Base-by-base conservation (phyloP, 345 rosid species). In the Eucalyptus sp. region DNA sequence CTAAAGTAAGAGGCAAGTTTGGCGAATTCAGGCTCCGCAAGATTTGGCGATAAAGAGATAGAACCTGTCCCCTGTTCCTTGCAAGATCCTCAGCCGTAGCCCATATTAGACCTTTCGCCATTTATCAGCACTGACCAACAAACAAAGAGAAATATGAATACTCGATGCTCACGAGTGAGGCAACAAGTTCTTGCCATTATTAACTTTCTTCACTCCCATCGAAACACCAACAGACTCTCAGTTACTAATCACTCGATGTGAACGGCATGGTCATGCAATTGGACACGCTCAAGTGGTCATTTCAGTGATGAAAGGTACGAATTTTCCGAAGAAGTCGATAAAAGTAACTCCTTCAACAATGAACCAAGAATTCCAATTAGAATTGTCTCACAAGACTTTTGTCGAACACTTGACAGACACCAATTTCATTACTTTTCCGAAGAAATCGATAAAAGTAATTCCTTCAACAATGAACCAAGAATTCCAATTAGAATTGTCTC, bases 21-120 rank as follows among this genome's bases (percentile, higher is more conserved):
- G 94, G 89, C 25, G 93, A 93, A 86, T 94, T 94, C 88, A 94
- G 93, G 89, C 95, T 91, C 20, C 93, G 90, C 58, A 94, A 58
- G 33, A 94, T 84, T 86, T 94, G 94, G 62, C 94, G 91, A 86
- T 94, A 94, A 50, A 94, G 89, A 60, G 92, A 91, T 11, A 93
- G 86, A 64, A 94, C 93, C 43, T 33, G 86, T 43, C 91, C 92
- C 76, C 93, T 91, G 49, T 94, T 92, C 76, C 90, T 90, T 6
- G 89, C 90, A 83, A 92, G 54, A 88, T 93, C 94, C 88, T 92
- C 94, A 5, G 91, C 88, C 10, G 94, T 90, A 14, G 93, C 95
- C 94, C 93, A 93, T 88, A 94, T 88, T 33, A 94, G 89, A 87
- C 93, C 93, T 50, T 87, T 89, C 22, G 86, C 91, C 91, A 88